Conservation (phyloP, 257 asterid species). For the Nicotiana undulata region DNA sequence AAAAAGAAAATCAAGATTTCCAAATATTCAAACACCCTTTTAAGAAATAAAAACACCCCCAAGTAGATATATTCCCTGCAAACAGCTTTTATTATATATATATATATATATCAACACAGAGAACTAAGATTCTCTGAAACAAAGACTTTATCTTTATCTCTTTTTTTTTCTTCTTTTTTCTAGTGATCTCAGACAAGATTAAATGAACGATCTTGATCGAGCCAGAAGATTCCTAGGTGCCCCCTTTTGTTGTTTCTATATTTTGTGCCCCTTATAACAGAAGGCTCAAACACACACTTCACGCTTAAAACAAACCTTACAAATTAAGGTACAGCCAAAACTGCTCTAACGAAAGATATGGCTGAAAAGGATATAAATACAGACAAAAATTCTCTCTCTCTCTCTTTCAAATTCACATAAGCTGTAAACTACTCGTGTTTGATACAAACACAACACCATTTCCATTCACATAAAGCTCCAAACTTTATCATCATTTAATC, state of each 20-base stretch:
- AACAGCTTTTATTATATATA: background rate
- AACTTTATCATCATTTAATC: conserved; percentile 8
- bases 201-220: conserved; percentile 41
- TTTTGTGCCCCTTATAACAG: background rate
- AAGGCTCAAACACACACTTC: conserved; percentile 31
- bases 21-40: background rate
- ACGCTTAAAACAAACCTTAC: conserved; percentile 22
- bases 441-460: conserved; percentile 12
- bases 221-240: conserved; percentile 31
- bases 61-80: conserved; percentile 11
- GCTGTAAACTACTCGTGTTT: conserved; percentile 15
- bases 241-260: background rate
- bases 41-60: background rate
- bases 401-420: background rate
- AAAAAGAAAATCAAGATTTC: background rate
- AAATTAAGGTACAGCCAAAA: conserved; percentile 50
- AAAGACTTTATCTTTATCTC: background rate
- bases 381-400: conserved; percentile 34
- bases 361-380: conserved; percentile 34
- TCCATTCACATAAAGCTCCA: conserved; percentile 16
- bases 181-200: conserved; percentile 23
- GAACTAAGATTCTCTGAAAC: conserved; percentile 21
- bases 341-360: conserved; percentile 52
- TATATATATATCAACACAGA: background rate
- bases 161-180: conserved; percentile 3